A percentile compares a stretch with the other conserved stretches of the same genome.
These are phyloP conservation scores for Chimonanthus salicifolius DNA, from an alignment of 164 flowering plant genomes.

Conservation along the genomic window DNA sequence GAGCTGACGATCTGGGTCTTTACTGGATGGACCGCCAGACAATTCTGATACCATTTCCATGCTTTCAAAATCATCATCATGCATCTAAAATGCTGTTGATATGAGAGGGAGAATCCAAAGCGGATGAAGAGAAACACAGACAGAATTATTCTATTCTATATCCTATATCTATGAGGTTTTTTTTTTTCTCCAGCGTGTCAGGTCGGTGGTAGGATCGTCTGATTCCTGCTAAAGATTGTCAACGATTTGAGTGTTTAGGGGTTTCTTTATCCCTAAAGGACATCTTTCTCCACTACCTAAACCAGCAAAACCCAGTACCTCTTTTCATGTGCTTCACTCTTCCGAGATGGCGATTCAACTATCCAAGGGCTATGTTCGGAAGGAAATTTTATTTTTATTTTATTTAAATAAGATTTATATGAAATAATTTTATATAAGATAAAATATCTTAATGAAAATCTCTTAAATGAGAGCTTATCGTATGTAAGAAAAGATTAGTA, in stretches of 20 bases:
- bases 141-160: background rate
- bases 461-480: no score
- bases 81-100: background rate
- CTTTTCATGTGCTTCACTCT: no score
- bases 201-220: background rate
- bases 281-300: no score
- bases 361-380: background rate
- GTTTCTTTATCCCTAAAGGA: no score
- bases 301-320: no score
- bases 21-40: slow-evolving; percentile 55
- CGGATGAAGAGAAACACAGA: background rate
- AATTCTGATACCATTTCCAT: slow-evolving; percentile 76
- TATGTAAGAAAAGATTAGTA: no score
- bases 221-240: background rate
- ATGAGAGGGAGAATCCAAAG: background rate
- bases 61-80: slow-evolving; percentile 36
- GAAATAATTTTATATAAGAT: no score
- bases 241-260: background rate
- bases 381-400: background rate
- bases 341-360: background rate
- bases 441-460: no score
- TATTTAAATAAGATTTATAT: background rate
- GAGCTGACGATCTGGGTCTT: slow-evolving; percentile 80
- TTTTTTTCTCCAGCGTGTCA: background rate
- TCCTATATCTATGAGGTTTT: background rate